Evolutionary conservation across 2,329 filamentous ascomycete genomes (phyloP).

Genomic region (Fusarium poae): DNA sequence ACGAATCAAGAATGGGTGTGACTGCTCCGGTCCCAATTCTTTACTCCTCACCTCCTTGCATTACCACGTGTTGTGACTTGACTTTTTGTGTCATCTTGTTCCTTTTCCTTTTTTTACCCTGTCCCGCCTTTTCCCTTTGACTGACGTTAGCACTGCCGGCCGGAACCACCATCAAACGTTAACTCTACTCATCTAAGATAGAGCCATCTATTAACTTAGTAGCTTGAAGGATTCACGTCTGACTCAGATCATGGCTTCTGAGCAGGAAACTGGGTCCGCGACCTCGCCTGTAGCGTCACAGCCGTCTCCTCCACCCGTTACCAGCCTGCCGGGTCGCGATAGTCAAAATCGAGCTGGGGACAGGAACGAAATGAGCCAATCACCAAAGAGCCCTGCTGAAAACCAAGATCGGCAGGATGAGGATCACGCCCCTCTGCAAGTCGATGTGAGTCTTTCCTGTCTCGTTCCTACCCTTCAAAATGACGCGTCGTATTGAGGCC

Average conservation of each 20-base stretch:
- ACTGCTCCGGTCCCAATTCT: background rate
- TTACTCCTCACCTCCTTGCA: background rate
- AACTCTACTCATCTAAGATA: background rate
- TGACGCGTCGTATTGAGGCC: background rate
- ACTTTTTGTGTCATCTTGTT: background rate
- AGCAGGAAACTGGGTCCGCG: background rate
- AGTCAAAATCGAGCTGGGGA: background rate
- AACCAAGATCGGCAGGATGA: slow-evolving; percentile 3
- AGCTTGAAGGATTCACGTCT: background rate
- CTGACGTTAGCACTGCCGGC: background rate
- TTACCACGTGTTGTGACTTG: background rate
- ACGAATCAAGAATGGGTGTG: background rate
- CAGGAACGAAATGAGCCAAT: background rate
- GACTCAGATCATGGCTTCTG: slow-evolving; percentile 8
- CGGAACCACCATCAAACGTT: background rate
- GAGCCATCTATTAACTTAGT: too few species aligned
- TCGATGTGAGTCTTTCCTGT: slow-evolving; percentile 26
- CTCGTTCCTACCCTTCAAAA: too few species aligned
- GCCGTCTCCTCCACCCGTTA: slow-evolving; percentile 16
- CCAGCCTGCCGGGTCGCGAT: slow-evolving; percentile 22
- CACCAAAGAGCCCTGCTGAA: slow-evolving; percentile 1
- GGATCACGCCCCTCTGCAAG: slow-evolving; percentile 30
- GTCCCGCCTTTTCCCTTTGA: background rate
- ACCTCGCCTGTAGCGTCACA: background rate
- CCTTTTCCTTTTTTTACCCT: background rate